Base-by-base conservation (phyloP, 164 flowering plant species). In the Nymphaea colorata region DNA sequence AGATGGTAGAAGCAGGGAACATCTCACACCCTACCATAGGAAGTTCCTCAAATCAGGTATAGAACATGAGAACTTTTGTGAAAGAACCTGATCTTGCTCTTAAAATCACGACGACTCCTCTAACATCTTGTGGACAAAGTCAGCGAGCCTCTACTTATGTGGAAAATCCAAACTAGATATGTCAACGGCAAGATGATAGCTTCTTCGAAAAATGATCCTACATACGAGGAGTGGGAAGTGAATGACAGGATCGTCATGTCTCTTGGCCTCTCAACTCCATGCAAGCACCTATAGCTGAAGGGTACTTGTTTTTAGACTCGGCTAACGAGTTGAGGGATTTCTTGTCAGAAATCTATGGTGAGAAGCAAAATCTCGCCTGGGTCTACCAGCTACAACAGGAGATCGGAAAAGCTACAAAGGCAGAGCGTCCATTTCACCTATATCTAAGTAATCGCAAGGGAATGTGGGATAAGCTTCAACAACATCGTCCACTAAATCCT, bases 151-250 rank as follows among this genome's bases (percentile, higher is more conserved):
- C 18, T 14, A 14, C 18, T 17, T 62, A 11, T 6, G 36, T 62
- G 64, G 36, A 17, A 62, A 25, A 62, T 62, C 64, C 12, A 62
- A 62, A 62, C 64, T 62, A 62, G 64, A 17, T 62, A 62, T 62
- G 36, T 62, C 18, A 62, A 14, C 2, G 36, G 64, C 12, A 62
- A 62, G 18, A 62, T 14, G 8, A 62, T 6, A 17, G 64, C 64
- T 18, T 2, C 14, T 6, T 11, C 8, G 1, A 17, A 6, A 11
- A 25, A 62, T 62, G 25, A 62, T 62, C 59, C 10, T 55, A 16
- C 12, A 8, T 55, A 8, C 2, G 59, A 55, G 16, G 59, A 55
- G 59, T 55, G 64, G 64, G n/a, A 62, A 62, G 12, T 25, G n/a
- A 62, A 62, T 14, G 64, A 62, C 25, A 14, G 1, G 25, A 14